These are phyloP conservation scores for Cordyceps cateniannulata DNA, from an alignment of 2,329 filamentous ascomycete species.

Conservation along the genomic window DNA sequence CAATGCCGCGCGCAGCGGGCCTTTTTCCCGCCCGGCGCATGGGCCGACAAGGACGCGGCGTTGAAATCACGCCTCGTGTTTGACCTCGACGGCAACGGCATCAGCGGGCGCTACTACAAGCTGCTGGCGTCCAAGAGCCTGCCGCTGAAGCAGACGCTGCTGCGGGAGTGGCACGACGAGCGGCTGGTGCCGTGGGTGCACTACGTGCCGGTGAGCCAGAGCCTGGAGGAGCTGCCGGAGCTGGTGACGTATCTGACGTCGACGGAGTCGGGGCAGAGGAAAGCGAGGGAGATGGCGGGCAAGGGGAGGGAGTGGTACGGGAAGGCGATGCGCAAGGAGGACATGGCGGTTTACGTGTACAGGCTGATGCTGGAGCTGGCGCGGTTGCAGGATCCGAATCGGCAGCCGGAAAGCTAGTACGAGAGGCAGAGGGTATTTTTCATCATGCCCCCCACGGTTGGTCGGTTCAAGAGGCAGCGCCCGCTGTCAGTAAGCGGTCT, in stretches of 20 bases:
- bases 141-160: slow-evolving; percentile 45
- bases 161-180: slow-evolving; percentile 54
- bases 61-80: slow-evolving; percentile 37
- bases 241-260: slow-evolving; percentile 39
- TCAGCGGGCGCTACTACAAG: slow-evolving; percentile 46
- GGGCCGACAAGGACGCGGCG: slow-evolving; percentile 29
- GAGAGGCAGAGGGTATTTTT: neutral
- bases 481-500: neutral
- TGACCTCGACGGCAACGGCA: slow-evolving; percentile 51
- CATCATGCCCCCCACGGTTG: no score
- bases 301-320: slow-evolving; percentile 48
- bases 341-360: slow-evolving; percentile 55
- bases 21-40: slow-evolving; percentile 25
- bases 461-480: no score
- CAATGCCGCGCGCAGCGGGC: slow-evolving; percentile 30
- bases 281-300: slow-evolving; percentile 46
- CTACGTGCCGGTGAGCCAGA: slow-evolving; percentile 46
- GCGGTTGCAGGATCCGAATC: slow-evolving; percentile 30
- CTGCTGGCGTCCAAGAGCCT: slow-evolving; percentile 40
- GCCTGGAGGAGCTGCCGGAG: slow-evolving; percentile 46
- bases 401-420: neutral
- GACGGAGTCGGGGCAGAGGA: slow-evolving; percentile 37
- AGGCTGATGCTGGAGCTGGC: slow-evolving; percentile 53
- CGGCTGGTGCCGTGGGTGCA: slow-evolving; percentile 50
- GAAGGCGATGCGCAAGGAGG: slow-evolving; percentile 48